Conservation (phyloP, 2,329 filamentous ascomycete species). For the Dactylellina drechsleri region DNA sequence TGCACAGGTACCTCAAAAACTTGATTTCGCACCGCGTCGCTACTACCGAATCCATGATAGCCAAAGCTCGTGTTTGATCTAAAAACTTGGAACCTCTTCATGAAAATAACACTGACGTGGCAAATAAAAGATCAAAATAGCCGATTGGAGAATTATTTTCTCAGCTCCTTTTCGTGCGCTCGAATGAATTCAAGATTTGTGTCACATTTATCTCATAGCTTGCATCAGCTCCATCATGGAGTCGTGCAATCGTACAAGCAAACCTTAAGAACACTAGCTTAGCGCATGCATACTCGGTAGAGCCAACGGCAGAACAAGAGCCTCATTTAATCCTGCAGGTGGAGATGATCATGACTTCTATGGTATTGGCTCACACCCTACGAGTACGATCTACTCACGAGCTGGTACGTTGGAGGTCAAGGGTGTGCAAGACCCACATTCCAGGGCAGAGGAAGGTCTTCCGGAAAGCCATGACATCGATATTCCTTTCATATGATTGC, state of each 20-base stretch:
- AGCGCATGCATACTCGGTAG: conserved; percentile 2
- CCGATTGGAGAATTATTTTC: too few relatives aligned
- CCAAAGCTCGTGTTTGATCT: neutral
- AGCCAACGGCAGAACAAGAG: conserved; percentile 32
- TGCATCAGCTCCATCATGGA: conserved; percentile 1
- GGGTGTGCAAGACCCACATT: too few relatives aligned
- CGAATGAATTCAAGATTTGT: neutral
- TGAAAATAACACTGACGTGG: conserved; percentile 10
- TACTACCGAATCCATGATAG: neutral
- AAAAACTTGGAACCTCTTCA: neutral
- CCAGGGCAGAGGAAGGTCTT: too few relatives aligned
- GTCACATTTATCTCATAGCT: conserved; percentile 7
- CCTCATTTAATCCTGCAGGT: conserved; percentile 26
- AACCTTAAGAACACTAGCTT: too few relatives aligned
- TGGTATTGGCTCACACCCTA: neutral
- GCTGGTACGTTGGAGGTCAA: too few relatives aligned
- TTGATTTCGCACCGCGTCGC: neutral
- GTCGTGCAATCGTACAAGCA: neutral
- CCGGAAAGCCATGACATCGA: too few relatives aligned
- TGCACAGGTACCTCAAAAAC: neutral
- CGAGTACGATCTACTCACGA: neutral
- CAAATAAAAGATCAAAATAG: conserved; percentile 3
- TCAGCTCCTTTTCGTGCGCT: neutral
- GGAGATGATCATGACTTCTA: neutral
- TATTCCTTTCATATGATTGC: neutral